Percentiles rank a stretch among this genome's conserved stretches.
These are phyloP conservation scores for Lobosporangium transversale DNA, from an alignment of 192 early-diverging fungal genomes.

Conservation along the genomic window DNA sequence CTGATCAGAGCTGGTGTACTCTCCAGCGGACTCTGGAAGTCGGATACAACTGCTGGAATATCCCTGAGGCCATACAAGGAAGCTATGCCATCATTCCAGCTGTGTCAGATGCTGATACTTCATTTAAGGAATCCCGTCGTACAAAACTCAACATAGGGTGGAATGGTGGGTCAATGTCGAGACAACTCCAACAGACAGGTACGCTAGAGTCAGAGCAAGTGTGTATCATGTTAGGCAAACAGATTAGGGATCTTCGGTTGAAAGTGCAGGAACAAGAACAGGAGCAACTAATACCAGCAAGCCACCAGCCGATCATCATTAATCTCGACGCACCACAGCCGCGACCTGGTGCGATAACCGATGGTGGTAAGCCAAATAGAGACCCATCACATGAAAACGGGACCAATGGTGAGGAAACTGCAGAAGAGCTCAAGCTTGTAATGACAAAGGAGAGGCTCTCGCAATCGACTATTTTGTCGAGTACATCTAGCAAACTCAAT, in stretches of 20 bases:
- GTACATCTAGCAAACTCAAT: constrained; percentile 65
- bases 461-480: constrained; percentile 39
- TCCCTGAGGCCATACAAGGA: constrained; percentile 6
- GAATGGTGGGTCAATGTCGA: too few relatives aligned
- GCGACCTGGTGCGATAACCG: too few relatives aligned
- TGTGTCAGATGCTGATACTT: too few relatives aligned
- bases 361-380: too few relatives aligned
- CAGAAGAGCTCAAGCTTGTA: neutral
- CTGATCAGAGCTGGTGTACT: constrained; percentile 22
- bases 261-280: neutral
- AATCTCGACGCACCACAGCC: neutral
- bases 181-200: neutral
- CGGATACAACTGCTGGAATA: constrained; percentile 41
- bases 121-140: too few relatives aligned
- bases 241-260: constrained; percentile 7
- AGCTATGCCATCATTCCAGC: constrained; percentile 16
- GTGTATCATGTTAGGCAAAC: constrained; percentile 23
- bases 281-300: neutral
- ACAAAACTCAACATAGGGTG: too few relatives aligned
- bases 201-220: neutral
- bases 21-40: constrained; percentile 38
- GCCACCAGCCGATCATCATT: neutral
- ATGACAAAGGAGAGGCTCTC: constrained; percentile 7
- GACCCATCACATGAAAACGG: too few relatives aligned
- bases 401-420: neutral